Base-by-base conservation (phyloP, 306 rosid species). In the Crataegus laevigata region DNA sequence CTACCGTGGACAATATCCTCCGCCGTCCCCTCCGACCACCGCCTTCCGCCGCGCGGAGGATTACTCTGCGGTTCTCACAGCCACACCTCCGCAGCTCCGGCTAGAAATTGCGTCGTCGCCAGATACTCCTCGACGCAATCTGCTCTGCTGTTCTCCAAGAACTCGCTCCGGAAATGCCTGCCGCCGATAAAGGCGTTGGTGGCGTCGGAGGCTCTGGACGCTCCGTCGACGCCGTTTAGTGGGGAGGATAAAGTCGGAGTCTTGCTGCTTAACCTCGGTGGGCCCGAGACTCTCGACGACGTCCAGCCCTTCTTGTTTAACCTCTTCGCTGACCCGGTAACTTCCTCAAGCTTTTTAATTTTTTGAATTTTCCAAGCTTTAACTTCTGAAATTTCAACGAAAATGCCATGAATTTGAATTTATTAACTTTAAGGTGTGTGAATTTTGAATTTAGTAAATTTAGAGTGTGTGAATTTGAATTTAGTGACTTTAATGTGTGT, bases 311-410 rank as follows among this genome's bases (percentile, higher is more conserved):
- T 93, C 83, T 81, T 93, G 84, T 93, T 93, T 75, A 93, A 93
- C 82, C 98, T 93, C 74, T 93, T 93, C 70, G 97, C 97, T n/a
- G 98, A 93, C 69, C 98, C 98, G 75, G 98, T 93, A 91, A 85
- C 7, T 73, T 60, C 38, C 40, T 36, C 40, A 7, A 36, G 40
- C 40, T 36, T 36, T 0, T 34, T 7, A 34, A 34, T 34, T 34
- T 34, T 34, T 34, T 34, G 38, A 34, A 9, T 34, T 34, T 34
- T 34, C 38, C 38, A 34, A 34, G 9, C 7, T 34, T 34, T 34
- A 34, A 34, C 6, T 34, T 34, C 38, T 34, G 38, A 36, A 36
- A 36, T 36, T 36, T 36, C 40, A 0, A 36, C 9, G 7, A 36
- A 36, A 36, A 36, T 36, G 40, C 40, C 40, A 36, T 36, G 42